These are phyloP conservation scores for Coemansia aciculifera DNA, from an alignment of 192 early-diverging fungal genomes.

Conservation along the genomic window DNA sequence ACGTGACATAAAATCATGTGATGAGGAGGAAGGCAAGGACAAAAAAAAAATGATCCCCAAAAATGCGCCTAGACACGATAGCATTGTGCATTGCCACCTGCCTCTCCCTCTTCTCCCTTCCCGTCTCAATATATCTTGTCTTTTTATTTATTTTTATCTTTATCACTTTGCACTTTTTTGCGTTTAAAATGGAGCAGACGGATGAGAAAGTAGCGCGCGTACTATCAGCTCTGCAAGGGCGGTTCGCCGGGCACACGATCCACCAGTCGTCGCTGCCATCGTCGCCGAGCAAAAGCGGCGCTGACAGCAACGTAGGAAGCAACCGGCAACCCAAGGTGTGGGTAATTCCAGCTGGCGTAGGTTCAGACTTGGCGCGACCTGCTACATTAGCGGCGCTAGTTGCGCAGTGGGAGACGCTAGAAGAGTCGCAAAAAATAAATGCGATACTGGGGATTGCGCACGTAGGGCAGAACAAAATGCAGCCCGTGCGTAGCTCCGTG, in stretches of 20 bases:
- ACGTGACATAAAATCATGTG: too few relatives aligned
- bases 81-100: not conserved
- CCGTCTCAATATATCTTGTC: too few relatives aligned
- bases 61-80: not conserved
- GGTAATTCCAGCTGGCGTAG: conserved; percentile 36
- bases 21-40: too few relatives aligned
- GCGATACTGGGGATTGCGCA: conserved; percentile 41
- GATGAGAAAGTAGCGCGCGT: not conserved
- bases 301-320: not conserved
- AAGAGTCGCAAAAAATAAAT: conserved; percentile 47
- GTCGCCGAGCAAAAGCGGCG: not conserved
- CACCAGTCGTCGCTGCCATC: conserved; percentile 1
- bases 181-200: not conserved
- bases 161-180: not conserved
- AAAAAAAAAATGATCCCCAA: conserved; percentile 8
- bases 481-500: conserved; percentile 18
- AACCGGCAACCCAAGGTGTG: not conserved
- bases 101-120: not conserved
- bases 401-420: conserved; percentile 31
- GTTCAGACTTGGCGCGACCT: conserved; percentile 35
- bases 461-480: conserved; percentile 32
- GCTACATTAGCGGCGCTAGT: conserved; percentile 16
- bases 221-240: conserved; percentile 8
- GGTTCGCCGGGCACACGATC: not conserved
- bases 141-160: not conserved